Base-by-base conservation (phyloP, 495 filamentous ascomycete species). In the Penicillium robsamsonii region DNA sequence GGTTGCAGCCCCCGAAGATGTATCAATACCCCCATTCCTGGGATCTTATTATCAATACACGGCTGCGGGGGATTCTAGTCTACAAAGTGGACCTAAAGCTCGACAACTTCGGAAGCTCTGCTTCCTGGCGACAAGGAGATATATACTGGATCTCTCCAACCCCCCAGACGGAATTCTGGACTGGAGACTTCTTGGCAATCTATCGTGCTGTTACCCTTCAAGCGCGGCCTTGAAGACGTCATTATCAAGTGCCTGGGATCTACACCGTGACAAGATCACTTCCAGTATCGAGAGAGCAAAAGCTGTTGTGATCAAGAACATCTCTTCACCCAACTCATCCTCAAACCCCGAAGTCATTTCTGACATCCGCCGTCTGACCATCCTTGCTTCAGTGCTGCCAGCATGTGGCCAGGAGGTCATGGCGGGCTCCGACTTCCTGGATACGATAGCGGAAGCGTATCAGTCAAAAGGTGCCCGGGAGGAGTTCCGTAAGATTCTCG, bases 401-500 rank as follows among this genome's bases (percentile, higher is more conserved):
- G 60, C 58, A 33, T 66, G 58, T 64, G 77, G 78, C 37, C 73
- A 78, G 40, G 84, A 86, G 62, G 84, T 96, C 46, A 79, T 95
- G 67, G 85, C 85, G 1, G 92, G 92, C 17, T 89, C 89, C 46
- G 92, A 96, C 67, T 92, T 92, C 62, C 65, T 96, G 12, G 92
- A 96, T 64, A 84, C 86, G 3, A 74, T 95, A 13, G 73, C 80
- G 31, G 80, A 76, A 57, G 82, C 82, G 48, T 95, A 88, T 69
- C 81, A 76, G 42, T 72, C 83, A 47, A 55, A 61, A 24, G 80
- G 77, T 58, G 80, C 41, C 3, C 43, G 84, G 42, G 79, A 78
- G 13, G 77, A 78, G 7, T 65, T 87, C 12, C 79, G 83, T 43
- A 84, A 79, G 53, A 75, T 80, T 5, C 73, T 94, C n/a, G 77